These are phyloP conservation scores for Cystobasidiaceae sp. DNA, from an alignment of 1,284 basidiomycete species.

Conservation along the genomic window DNA sequence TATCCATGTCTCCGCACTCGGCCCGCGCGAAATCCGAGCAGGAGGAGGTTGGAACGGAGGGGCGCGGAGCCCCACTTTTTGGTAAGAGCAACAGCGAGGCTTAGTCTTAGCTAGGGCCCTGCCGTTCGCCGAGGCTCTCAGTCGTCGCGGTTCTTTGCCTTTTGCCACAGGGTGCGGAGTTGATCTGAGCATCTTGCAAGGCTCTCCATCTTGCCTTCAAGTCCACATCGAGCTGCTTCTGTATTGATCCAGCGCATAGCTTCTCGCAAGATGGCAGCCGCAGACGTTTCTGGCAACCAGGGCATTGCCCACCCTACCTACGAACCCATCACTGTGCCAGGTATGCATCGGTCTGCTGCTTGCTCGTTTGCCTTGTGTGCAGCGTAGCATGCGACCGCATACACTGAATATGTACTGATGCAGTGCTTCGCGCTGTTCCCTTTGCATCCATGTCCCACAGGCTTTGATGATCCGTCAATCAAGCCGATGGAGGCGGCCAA, in stretches of 20 bases:
- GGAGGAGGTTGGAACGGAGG: no score
- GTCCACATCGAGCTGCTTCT: background rate
- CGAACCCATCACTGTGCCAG: conserved; percentile 26
- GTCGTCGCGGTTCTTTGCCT: no score
- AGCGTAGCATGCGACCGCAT: background rate
- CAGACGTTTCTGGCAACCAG: conserved; percentile 29
- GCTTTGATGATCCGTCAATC: conserved; percentile 18
- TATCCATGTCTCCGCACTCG: no score
- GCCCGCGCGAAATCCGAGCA: no score
- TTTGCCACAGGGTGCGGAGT: no score
- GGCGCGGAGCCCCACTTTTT: no score
- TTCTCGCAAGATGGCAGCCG: conserved; percentile 17
- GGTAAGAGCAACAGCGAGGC: no score
- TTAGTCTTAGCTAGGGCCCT: no score
- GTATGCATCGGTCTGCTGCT: background rate
- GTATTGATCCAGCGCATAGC: background rate
- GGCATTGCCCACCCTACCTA: conserved; percentile 33
- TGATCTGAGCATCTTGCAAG: no score
- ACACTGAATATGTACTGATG: background rate
- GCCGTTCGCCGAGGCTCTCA: no score
- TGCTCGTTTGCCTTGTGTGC: background rate
- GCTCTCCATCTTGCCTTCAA: background rate
- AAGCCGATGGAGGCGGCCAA: conserved; percentile 33
- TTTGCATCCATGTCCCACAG: background rate
- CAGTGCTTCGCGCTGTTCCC: conserved; percentile 4